Conservation (phyloP, 768 basidiomycete genomes). For the Psilocybe tampanensis region DNA sequence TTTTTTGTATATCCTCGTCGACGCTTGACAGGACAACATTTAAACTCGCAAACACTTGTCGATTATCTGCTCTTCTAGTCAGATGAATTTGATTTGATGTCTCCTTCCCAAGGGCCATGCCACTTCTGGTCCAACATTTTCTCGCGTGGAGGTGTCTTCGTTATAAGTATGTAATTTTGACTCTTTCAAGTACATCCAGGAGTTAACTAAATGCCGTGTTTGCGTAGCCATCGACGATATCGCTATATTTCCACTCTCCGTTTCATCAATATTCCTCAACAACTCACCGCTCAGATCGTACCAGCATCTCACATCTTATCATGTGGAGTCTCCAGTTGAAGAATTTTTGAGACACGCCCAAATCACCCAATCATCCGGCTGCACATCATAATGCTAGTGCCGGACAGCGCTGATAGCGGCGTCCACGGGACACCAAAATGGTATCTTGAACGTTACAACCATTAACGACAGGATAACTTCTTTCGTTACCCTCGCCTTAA, state of each 20-base stretch:
- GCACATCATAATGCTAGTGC: neutral
- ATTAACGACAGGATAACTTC: slow-evolving; percentile 6
- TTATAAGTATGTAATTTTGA: no score
- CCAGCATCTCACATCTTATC: neutral
- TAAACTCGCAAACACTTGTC: no score
- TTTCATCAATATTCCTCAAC: neutral
- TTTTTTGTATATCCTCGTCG: no score
- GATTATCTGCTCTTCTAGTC: no score
- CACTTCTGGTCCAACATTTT: no score
- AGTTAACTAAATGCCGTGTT: no score
- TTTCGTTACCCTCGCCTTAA: slow-evolving; percentile 2
- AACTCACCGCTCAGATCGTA: neutral
- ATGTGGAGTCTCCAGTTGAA: neutral
- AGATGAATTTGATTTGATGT: no score
- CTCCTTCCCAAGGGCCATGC: no score
- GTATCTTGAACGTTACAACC: slow-evolving; percentile 2
- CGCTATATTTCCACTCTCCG: neutral
- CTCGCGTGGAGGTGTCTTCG: no score
- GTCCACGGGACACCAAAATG: slow-evolving; percentile 3
- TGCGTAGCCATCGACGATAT: neutral
- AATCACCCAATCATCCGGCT: neutral
- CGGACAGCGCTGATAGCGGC: slow-evolving; percentile 6
- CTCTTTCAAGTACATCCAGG: no score
- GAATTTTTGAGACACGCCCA: neutral
- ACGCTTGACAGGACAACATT: no score